Conservation (phyloP, 2,329 filamentous ascomycete species). For the Sphaceloma murrayae region DNA sequence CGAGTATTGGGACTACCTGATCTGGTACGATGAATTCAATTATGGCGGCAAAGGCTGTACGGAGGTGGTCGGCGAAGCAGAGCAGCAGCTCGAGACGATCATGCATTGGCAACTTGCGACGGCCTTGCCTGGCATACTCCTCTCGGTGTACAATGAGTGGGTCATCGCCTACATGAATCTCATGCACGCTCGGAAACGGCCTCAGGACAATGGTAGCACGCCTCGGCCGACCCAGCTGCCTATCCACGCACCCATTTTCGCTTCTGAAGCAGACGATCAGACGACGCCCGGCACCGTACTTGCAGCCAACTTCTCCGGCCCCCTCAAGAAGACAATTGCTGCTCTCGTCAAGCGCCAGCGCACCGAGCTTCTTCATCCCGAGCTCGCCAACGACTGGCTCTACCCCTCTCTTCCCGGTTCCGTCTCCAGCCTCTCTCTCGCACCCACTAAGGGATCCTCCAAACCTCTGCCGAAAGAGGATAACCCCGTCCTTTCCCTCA, state of each 20-base stretch:
- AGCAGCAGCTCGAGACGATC: conserved; percentile 75
- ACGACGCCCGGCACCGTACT: conserved; percentile 54
- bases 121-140: conserved; percentile 71
- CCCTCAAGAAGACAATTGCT: conserved; percentile 79
- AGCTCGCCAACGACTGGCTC: conserved; percentile 74
- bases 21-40: conserved; percentile 99
- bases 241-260: conserved; percentile 44
- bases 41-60: conserved; percentile 90
- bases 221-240: conserved; percentile 53
- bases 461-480: conserved; percentile 30
- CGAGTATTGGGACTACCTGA: conserved; percentile 97
- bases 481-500: conserved; percentile 79
- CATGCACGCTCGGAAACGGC: conserved; percentile 80
- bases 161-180: conserved; percentile 88
- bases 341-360: conserved; percentile 76
- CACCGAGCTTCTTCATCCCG: conserved; percentile 78
- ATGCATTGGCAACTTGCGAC: conserved; percentile 98
- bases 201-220: conserved; percentile 37
- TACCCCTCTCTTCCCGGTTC: conserved; percentile 75
- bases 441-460: conserved; percentile 18
- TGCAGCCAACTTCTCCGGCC: conserved; percentile 75
- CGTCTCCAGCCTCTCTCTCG: conserved; percentile 42
- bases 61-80: conserved; percentile 64
- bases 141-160: conserved; percentile 83
- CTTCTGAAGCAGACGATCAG: conserved; percentile 50